Conservation (phyloP, 306 rosid genomes). For the Hylodesmum podocarpum region DNA sequence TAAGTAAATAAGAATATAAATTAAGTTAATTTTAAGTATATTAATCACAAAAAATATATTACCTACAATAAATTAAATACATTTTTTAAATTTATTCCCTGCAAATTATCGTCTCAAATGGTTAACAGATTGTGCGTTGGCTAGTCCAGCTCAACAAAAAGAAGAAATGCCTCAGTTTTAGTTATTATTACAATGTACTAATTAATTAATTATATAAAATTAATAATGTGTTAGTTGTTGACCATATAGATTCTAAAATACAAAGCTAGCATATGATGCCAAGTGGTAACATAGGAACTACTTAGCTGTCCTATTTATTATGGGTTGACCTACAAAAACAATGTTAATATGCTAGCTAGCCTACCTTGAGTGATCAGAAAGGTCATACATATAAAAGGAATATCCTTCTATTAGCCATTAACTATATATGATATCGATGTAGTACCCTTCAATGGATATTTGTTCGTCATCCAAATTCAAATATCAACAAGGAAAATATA, state of each 20-base stretch:
- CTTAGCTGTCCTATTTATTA: not conserved
- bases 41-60: not conserved
- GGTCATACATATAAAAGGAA: not conserved
- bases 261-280: not conserved
- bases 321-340: not conserved
- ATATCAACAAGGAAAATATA: not conserved
- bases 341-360: not conserved
- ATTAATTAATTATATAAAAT: not conserved
- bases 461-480: slow-evolving; percentile 2
- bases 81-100: not conserved
- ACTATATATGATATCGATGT: not conserved
- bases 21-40: not conserved
- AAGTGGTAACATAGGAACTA: slow-evolving; percentile 17
- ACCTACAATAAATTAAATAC: not conserved
- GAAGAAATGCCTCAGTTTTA: not conserved
- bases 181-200: not conserved
- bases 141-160: slow-evolving; percentile 10
- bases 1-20: not conserved
- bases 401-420: not conserved
- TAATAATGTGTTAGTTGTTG: not conserved
- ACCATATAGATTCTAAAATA: slow-evolving; percentile 4
- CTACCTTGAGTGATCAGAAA: slow-evolving; percentile 1
- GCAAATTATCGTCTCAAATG: not conserved
- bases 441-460: not conserved
- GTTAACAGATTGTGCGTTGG: not conserved